These are phyloP conservation scores for Areca catechu DNA, from an alignment of 176 grass and related monocot genomes.

Conservation along the genomic window DNA sequence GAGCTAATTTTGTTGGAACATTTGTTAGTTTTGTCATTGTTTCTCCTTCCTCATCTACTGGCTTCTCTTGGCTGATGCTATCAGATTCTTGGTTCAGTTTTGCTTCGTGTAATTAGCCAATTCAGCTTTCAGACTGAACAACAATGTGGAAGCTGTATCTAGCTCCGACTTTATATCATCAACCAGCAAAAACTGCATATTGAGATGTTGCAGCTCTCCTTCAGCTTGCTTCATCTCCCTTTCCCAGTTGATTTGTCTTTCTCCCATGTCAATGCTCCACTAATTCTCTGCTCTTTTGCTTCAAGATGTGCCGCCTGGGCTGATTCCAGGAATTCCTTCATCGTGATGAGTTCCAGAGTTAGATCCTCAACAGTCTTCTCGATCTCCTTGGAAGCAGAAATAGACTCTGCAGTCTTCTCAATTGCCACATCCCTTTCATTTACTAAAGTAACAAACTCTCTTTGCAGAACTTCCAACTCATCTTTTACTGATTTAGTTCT, in stretches of 20 bases:
- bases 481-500: constrained; percentile 52
- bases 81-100: constrained; percentile 8
- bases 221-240: constrained; percentile 56
- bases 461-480: constrained; percentile 49
- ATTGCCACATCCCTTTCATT: constrained; percentile 32
- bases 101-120: constrained; percentile 31
- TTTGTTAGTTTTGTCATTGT: too few species aligned
- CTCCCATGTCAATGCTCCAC: constrained; percentile 38
- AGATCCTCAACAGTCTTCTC: constrained; percentile 52
- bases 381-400: constrained; percentile 30
- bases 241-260: constrained; percentile 47
- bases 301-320: constrained; percentile 52
- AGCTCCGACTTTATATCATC: constrained; percentile 48
- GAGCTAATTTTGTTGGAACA: too few species aligned
- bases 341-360: constrained; percentile 39
- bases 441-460: constrained; percentile 42
- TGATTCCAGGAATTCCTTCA: constrained; percentile 46
- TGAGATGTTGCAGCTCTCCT: constrained; percentile 36
- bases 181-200: constrained; percentile 16
- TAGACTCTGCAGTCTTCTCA: constrained; percentile 34
- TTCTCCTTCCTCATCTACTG: too few species aligned
- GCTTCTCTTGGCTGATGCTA: not conserved
- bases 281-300: constrained; percentile 50
- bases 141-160: constrained; percentile 28
- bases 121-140: constrained; percentile 35